A percentile compares a stretch with the other conserved stretches of the same genome.
These are phyloP conservation scores for Candida frijolesensis DNA, from an alignment of 1,139 yeast genomes.

Conservation along the genomic window DNA sequence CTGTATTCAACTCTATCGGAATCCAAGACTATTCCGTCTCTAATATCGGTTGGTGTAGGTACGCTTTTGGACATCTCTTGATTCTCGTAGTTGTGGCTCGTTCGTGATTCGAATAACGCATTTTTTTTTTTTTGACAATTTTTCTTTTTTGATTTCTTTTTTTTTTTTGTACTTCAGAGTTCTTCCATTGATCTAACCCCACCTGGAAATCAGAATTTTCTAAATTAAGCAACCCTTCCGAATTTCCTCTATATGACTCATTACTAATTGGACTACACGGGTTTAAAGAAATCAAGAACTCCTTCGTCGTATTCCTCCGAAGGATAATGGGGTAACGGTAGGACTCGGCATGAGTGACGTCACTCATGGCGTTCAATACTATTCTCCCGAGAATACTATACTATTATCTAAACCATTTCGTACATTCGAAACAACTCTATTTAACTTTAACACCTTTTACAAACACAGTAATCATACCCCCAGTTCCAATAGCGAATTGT, in stretches of 20 bases:
- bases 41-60: not conserved
- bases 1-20: not conserved
- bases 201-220: too few relatives aligned
- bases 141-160: not conserved
- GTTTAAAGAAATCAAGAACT: too few relatives aligned
- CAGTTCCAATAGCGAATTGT: constrained; percentile 45
- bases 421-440: not conserved
- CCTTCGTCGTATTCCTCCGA: too few relatives aligned
- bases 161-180: not conserved
- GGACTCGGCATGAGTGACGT: too few relatives aligned
- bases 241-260: too few relatives aligned
- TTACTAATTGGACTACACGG: too few relatives aligned
- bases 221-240: too few relatives aligned
- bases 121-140: too few relatives aligned
- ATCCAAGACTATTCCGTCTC: not conserved
- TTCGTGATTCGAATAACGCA: not conserved
- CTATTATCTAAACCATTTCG: not conserved
- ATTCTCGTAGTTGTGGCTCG: not conserved
- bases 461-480: constrained; percentile 48
- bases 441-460: constrained; percentile 31
- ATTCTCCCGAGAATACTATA: too few relatives aligned
- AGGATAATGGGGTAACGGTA: too few relatives aligned
- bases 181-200: too few relatives aligned
- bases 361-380: too few relatives aligned
- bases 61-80: not conserved